phyloP scores from a whole-genome alignment of 2,329 filamentous ascomycete species.

The Tolypocladium tropicale region DNA sequence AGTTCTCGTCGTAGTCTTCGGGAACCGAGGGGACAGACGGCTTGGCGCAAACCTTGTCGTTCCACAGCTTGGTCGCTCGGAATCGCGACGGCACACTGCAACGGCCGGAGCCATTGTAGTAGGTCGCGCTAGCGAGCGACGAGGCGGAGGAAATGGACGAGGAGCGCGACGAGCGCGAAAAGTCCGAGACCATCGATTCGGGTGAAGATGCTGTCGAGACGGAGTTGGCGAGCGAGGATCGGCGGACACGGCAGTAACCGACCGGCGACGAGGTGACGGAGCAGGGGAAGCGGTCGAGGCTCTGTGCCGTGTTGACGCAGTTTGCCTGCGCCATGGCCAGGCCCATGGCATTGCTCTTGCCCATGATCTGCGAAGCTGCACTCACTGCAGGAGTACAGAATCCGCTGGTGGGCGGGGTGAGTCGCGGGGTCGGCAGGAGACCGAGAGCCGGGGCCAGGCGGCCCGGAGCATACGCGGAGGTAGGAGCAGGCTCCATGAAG shows the following conservation, averaged over 20 bases:
- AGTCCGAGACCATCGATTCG: constrained; percentile 57
- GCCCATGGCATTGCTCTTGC: constrained; percentile 46
- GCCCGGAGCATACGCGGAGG: constrained; percentile 31
- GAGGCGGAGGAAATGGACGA: constrained; percentile 56
- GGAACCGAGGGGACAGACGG: constrained; percentile 46
- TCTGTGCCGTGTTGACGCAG: constrained; percentile 33
- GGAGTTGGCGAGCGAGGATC: constrained; percentile 53
- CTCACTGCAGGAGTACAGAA: constrained; percentile 51
- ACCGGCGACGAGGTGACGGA: constrained; percentile 41
- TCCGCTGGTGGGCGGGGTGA: constrained; percentile 45
- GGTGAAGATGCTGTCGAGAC: constrained; percentile 54
- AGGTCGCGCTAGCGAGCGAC: constrained; percentile 49
- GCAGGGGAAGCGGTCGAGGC: constrained; percentile 41
- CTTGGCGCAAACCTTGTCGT: constrained; percentile 43
- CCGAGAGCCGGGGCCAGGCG: constrained; percentile 42
- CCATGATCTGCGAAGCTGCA: constrained; percentile 38
- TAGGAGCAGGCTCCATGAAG: constrained; percentile 37
- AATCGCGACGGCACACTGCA: constrained; percentile 53
- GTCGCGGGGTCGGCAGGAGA: constrained; percentile 46
- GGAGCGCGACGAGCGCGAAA: constrained; percentile 50
- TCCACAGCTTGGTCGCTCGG: constrained; percentile 47
- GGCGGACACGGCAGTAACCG: constrained; percentile 36
- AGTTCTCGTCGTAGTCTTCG: constrained; percentile 42
- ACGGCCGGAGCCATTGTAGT: constrained; percentile 28
- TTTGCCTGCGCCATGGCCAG: constrained; percentile 48